Percentiles rank a stretch among this genome's conserved stretches.
phyloP scores from a whole-genome alignment of 805 yeast species.

The Ogataea methanolica region DNA sequence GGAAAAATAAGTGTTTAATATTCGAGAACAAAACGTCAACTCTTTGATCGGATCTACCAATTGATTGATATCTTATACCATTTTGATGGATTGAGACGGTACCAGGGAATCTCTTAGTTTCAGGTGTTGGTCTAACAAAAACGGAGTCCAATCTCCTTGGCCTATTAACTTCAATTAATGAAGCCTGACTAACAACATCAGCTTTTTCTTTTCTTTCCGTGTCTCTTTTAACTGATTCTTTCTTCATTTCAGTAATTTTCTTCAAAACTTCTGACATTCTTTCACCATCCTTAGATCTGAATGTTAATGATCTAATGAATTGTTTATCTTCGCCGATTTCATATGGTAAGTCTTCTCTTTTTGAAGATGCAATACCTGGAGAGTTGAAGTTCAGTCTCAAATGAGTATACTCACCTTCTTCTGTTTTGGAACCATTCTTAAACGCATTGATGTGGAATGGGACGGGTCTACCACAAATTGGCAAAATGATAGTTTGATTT shows the following conservation, averaged over 20 bases:
- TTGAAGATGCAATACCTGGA: slow-evolving; percentile 68
- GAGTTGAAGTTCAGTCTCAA: slow-evolving; percentile 87
- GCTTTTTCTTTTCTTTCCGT: slow-evolving; percentile 87
- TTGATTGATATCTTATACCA: slow-evolving; percentile 90
- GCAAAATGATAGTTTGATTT: slow-evolving; percentile 83
- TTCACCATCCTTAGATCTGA: slow-evolving; percentile 86
- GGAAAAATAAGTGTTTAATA: slow-evolving; percentile 90
- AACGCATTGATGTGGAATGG: slow-evolving; percentile 95
- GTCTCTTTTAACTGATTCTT: slow-evolving; percentile 85
- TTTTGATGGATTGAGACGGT: slow-evolving; percentile 88
- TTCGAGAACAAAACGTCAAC: slow-evolving; percentile 87
- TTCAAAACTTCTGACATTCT: slow-evolving; percentile 87
- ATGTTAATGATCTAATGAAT: slow-evolving; percentile 79
- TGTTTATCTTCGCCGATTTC: slow-evolving; percentile 85
- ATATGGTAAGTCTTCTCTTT: slow-evolving; percentile 80
- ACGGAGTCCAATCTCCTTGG: slow-evolving; percentile 85
- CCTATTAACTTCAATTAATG: slow-evolving; percentile 76
- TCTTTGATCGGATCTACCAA: slow-evolving; percentile 76
- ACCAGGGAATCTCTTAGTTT: slow-evolving; percentile 93
- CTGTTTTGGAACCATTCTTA: slow-evolving; percentile 91
- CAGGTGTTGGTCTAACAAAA: slow-evolving; percentile 92
- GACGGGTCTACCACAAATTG: slow-evolving; percentile 93
- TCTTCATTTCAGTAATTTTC: slow-evolving; percentile 87
- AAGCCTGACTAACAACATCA: slow-evolving; percentile 92
- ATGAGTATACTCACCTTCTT: slow-evolving; percentile 93